Conservation (phyloP, 306 rosid genomes). For the Corylus avellana region DNA sequence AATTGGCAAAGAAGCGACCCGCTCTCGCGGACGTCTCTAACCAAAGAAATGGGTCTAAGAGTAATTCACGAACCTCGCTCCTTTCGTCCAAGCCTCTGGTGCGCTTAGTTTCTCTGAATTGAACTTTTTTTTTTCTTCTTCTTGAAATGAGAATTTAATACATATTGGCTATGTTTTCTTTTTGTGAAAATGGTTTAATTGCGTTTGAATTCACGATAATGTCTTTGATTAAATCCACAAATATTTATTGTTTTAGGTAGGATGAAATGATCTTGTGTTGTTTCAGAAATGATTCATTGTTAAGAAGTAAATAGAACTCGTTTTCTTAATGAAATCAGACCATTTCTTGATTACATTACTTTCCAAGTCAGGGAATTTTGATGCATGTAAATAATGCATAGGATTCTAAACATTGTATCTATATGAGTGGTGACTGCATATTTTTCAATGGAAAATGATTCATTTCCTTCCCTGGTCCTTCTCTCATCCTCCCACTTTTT, state of each 20-base stretch:
- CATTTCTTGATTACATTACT: background rate
- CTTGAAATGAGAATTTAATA: background rate
- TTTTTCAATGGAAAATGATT: background rate
- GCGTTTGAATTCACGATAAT: no score
- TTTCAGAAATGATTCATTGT: background rate
- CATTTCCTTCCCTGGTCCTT: no score
- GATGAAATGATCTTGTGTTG: background rate
- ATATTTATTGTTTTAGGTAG: no score
- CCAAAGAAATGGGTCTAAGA: slow-evolving; percentile 33
- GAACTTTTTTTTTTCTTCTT: background rate
- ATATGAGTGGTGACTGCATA: background rate
- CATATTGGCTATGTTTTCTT: no score
- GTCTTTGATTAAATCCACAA: background rate
- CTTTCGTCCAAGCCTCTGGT: slow-evolving; percentile 49
- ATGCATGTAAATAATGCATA: background rate
- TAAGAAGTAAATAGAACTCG: background rate
- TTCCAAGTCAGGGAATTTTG: background rate
- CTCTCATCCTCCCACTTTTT: no score
- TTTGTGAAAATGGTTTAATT: no score
- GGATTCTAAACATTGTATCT: background rate
- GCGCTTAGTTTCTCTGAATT: background rate
- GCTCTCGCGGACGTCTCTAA: slow-evolving; percentile 54
- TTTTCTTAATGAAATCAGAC: background rate
- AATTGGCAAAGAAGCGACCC: slow-evolving; percentile 46
- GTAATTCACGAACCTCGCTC: slow-evolving; percentile 5